Conservation (phyloP, 2,329 filamentous ascomycete species). For the Fusarium newnesense region DNA sequence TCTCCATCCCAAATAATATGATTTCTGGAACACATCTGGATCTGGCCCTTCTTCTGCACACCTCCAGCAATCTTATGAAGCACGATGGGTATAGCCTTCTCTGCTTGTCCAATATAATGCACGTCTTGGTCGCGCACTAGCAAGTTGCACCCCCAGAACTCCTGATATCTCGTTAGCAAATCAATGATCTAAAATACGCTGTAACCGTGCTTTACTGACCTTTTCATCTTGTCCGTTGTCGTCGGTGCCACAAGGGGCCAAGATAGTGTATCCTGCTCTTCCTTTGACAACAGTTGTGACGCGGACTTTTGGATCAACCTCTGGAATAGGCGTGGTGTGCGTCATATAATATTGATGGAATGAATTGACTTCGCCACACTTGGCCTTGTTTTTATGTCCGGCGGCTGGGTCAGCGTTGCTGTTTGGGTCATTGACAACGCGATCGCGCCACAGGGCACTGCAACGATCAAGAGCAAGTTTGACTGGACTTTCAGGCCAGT, state of each 20-base stretch:
- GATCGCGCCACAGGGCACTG: not conserved
- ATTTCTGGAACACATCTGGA: not conserved
- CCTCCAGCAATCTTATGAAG: not conserved
- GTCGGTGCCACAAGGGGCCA: not conserved
- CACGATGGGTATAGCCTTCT: fast-evolving
- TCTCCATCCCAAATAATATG: not conserved
- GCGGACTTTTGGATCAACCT: not conserved
- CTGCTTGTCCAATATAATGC: not conserved
- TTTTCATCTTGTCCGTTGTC: not conserved
- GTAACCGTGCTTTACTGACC: not conserved
- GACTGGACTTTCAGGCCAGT: not conserved
- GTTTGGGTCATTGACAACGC: not conserved
- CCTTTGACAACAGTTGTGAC: not conserved
- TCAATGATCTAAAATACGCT: not conserved
- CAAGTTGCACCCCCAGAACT: not conserved
- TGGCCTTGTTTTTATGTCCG: not conserved
- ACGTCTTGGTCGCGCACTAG: not conserved
- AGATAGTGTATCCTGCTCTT: not conserved
- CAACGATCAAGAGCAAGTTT: not conserved
- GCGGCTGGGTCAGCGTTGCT: not conserved
- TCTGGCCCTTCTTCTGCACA: not conserved
- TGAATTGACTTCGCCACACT: not conserved
- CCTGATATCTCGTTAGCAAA: not conserved
- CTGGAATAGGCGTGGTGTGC: not conserved
- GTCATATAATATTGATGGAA: not conserved